These are phyloP conservation scores for Apiosordaria backusii DNA, from an alignment of 495 filamentous ascomycete genomes.

Conservation along the genomic window DNA sequence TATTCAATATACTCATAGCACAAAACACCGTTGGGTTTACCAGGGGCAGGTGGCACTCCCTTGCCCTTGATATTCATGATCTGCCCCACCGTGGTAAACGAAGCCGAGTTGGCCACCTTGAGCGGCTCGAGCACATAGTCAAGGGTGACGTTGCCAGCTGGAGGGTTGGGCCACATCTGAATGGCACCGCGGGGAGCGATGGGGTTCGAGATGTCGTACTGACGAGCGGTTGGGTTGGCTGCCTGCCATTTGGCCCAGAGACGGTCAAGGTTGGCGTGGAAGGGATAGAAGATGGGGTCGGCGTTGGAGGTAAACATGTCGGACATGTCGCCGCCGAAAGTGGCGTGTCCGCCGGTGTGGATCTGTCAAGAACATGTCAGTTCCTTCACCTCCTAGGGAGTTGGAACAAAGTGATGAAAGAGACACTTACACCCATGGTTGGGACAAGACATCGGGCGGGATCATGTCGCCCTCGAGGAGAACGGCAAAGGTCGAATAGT, in stretches of 20 bases:
- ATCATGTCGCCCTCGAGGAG: constrained; percentile 41
- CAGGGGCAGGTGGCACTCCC: background rate
- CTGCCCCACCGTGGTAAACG: background rate
- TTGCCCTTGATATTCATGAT: constrained; percentile 8
- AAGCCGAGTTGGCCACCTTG: background rate
- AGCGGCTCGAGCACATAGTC: constrained; percentile 1
- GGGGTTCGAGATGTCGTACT: background rate
- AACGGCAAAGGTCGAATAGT: constrained; percentile 49
- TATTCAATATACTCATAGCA: constrained; percentile 7
- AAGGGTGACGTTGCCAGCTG: background rate
- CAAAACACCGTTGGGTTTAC: background rate
- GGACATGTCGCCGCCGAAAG: constrained; percentile 28
- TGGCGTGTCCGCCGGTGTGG: constrained; percentile 60
- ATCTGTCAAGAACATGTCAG: constrained; percentile 26
- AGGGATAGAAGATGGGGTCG: constrained; percentile 65
- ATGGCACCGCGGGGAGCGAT: constrained; percentile 2
- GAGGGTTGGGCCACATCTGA: constrained; percentile 6
- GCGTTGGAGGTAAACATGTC: constrained; percentile 57
- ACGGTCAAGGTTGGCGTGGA: constrained; percentile 63
- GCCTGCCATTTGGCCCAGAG: constrained; percentile 65
- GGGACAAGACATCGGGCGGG: background rate
- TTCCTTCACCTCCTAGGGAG: background rate
- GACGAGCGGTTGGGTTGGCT: background rate
- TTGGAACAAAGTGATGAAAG: background rate
- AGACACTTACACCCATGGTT: constrained; percentile 39